Percentiles rank a stretch among this genome's conserved stretches.
Conservation (phyloP, 192 early-diverging fungal genomes). For the Anaeromyces robustus region DNA sequence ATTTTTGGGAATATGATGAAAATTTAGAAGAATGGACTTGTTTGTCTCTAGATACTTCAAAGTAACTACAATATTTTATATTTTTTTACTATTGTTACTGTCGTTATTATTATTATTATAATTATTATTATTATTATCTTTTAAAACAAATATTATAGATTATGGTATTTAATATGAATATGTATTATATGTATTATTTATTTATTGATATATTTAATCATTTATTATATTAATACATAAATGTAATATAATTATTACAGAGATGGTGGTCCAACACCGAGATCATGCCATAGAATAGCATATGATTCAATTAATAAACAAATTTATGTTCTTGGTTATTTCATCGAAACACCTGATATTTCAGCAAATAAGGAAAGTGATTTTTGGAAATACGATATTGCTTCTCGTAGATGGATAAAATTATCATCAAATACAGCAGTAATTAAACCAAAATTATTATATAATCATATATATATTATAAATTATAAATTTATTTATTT, state of each 20-base stretch:
- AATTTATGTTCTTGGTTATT: constrained; percentile 77
- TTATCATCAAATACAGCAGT: constrained; percentile 65
- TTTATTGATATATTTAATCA: too few relatives aligned
- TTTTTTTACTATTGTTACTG: too few relatives aligned
- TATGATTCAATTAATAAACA: constrained; percentile 57
- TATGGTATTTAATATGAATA: too few relatives aligned
- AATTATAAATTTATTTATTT: background rate
- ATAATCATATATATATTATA: too few relatives aligned
- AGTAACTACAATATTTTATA: too few relatives aligned
- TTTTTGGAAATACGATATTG: constrained; percentile 77
- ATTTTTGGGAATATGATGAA: constrained; percentile 74
- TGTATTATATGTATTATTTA: too few relatives aligned
- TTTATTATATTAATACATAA: too few relatives aligned
- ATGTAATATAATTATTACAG: too few relatives aligned
- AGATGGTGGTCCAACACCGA: constrained; percentile 65
- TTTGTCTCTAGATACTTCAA: constrained; percentile 56
- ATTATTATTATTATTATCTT: too few relatives aligned
- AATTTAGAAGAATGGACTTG: constrained; percentile 49
- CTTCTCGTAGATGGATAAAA: constrained; percentile 44
- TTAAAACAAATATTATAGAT: too few relatives aligned
- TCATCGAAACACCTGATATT: constrained; percentile 59
- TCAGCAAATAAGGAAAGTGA: constrained; percentile 60
- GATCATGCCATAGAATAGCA: constrained; percentile 87
- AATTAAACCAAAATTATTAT: too few relatives aligned
- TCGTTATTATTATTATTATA: too few relatives aligned